phyloP scores from a whole-genome alignment of 2,329 filamentous ascomycete genomes.

The Penicillium sp. region DNA sequence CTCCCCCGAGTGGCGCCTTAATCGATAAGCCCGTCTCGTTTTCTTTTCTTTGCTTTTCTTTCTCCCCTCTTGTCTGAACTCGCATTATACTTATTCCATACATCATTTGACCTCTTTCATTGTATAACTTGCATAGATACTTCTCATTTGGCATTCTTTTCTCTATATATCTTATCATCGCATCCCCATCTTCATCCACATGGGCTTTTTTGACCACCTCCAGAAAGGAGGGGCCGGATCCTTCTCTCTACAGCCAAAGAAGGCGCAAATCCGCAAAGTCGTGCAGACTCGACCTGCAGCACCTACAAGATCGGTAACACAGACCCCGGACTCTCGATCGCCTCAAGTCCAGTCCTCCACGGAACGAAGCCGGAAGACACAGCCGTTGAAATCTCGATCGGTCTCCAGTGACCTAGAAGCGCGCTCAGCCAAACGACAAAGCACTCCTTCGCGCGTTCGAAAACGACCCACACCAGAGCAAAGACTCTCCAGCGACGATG shows the following conservation, averaged over 20 bases:
- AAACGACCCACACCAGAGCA: constrained; percentile 41
- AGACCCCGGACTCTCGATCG: constrained; percentile 22
- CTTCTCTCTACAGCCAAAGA: constrained; percentile 42
- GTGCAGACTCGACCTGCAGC: constrained; percentile 36
- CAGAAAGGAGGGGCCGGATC: constrained; percentile 43
- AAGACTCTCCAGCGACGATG: constrained; percentile 41
- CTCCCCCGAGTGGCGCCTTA: constrained; percentile 25
- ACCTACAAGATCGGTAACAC: constrained; percentile 30
- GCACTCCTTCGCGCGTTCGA: constrained; percentile 31
- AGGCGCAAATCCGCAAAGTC: constrained; percentile 43
- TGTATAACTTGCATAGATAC: constrained; percentile 13
- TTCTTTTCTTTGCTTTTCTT: constrained; percentile 5
- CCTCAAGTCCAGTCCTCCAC: constrained; percentile 19
- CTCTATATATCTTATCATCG: constrained; percentile 13
- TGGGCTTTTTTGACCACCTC: constrained; percentile 47
- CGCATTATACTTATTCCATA: constrained; percentile 1
- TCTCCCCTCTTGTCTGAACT: neutral
- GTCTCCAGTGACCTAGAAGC: constrained; percentile 31
- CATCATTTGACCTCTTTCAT: neutral
- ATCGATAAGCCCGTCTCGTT: constrained; percentile 13
- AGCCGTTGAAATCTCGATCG: constrained; percentile 27
- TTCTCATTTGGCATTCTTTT: constrained; percentile 11
- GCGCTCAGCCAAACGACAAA: constrained; percentile 31
- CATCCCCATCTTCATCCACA: constrained; percentile 31
- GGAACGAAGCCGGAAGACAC: constrained; percentile 25